phyloP scores from a whole-genome alignment of 345 rosid genomes.

The Carallia pectinifolia region DNA sequence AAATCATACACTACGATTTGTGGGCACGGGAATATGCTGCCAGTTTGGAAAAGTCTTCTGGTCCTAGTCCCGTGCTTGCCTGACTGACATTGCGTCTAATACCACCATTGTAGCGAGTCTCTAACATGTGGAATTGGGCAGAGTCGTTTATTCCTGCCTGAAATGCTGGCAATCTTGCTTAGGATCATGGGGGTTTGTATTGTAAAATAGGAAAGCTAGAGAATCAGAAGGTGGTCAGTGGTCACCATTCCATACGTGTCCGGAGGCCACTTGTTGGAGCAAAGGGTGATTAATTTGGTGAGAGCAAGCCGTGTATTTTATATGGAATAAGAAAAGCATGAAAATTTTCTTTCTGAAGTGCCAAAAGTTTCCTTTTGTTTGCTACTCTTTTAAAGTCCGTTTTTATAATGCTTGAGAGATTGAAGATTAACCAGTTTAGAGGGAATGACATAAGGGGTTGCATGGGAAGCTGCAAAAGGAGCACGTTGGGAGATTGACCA shows the following conservation, averaged over 20 bases:
- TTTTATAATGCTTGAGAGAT: too few species aligned
- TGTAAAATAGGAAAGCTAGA: too few species aligned
- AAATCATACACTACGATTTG: constrained; percentile 77
- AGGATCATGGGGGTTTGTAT: constrained; percentile 3
- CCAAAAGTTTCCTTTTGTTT: not conserved
- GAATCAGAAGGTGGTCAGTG: too few species aligned
- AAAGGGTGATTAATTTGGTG: not conserved
- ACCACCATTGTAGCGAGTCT: not conserved
- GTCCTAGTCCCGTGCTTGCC: constrained; percentile 49
- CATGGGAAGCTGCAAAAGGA: too few species aligned
- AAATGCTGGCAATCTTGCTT: constrained; percentile 7
- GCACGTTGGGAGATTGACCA: too few species aligned
- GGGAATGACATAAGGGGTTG: too few species aligned
- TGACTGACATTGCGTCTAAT: constrained; percentile 16
- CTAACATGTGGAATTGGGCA: not conserved
- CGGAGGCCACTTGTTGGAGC: not conserved
- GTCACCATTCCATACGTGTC: too few species aligned
- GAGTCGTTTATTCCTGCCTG: not conserved
- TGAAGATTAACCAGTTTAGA: too few species aligned
- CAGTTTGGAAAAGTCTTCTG: constrained; percentile 40
- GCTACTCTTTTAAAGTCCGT: not conserved
- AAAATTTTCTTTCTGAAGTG: not conserved
- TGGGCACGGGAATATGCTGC: constrained; percentile 90
- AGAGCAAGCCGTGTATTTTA: not conserved
- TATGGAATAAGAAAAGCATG: not conserved